Evolutionary conservation across 2,329 filamentous ascomycete species (phyloP).

Genomic region (Phoma sp.): DNA sequence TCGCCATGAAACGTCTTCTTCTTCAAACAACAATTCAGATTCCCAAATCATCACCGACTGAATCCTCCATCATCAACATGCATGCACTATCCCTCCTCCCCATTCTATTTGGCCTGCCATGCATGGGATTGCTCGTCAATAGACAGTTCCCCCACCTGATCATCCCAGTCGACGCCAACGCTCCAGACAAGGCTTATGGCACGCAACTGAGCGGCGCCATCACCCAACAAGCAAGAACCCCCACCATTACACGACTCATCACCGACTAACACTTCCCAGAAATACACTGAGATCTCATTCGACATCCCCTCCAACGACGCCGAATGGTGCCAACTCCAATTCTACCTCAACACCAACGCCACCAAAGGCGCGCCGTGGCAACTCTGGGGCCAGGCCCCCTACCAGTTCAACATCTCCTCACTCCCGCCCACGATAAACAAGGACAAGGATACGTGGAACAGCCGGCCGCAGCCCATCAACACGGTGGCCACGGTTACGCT

Average conservation of each 20-base stretch:
- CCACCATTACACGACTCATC: no score
- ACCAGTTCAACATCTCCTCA: slow-evolving; percentile 35
- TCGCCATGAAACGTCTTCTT: no score
- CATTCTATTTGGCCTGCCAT: slow-evolving; percentile 22
- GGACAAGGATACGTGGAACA: slow-evolving; percentile 39
- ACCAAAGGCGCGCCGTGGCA: slow-evolving; percentile 26
- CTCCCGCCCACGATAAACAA: slow-evolving; percentile 33
- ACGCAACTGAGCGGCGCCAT: slow-evolving; percentile 35
- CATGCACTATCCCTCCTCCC: slow-evolving; percentile 26
- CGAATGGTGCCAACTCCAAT: slow-evolving; percentile 32
- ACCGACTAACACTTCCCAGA: neutral
- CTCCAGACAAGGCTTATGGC: slow-evolving; percentile 26
- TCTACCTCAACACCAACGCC: slow-evolving; percentile 31
- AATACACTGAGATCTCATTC: slow-evolving; percentile 40
- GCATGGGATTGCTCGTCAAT: slow-evolving; percentile 21
- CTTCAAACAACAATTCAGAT: neutral
- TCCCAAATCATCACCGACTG: neutral
- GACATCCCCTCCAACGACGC: slow-evolving; percentile 38
- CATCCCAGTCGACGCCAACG: slow-evolving; percentile 35
- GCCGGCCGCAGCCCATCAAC: slow-evolving; percentile 21
- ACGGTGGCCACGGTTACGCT: slow-evolving; percentile 30
- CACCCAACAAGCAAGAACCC: slow-evolving; percentile 22
- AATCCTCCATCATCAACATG: slow-evolving; percentile 25
- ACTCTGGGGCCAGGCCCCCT: slow-evolving; percentile 28
- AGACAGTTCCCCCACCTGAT: slow-evolving; percentile 43